Conservation (phyloP, 176 grass and related monocot genomes). For the Lolium multiflorum region DNA sequence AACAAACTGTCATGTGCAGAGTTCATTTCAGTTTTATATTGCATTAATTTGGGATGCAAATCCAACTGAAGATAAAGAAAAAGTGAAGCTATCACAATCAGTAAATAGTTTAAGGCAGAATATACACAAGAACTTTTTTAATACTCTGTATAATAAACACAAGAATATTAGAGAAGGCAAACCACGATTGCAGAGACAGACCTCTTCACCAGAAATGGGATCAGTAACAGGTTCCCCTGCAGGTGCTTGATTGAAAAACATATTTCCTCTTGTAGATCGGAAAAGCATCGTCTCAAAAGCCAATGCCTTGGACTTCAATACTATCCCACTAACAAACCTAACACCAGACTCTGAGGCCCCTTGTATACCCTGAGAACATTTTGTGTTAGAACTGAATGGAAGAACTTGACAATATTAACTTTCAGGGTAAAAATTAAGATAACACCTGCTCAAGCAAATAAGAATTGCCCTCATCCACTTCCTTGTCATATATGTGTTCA, state of each 20-base stretch:
- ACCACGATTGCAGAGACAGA: slow-evolving; percentile 61
- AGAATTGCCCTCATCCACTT: slow-evolving; percentile 57
- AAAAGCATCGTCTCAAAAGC: slow-evolving; percentile 98
- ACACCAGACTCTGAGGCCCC: slow-evolving; percentile 72
- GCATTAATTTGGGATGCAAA: background rate
- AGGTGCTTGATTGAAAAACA: slow-evolving; percentile 94
- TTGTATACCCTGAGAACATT: slow-evolving; percentile 59
- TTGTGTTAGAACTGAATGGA: slow-evolving; percentile 37
- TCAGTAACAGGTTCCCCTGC: slow-evolving; percentile 92
- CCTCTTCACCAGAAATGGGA: slow-evolving; percentile 94
- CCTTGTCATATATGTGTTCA: slow-evolving; percentile 79
- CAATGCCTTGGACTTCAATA: slow-evolving; percentile 89
- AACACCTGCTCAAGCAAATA: slow-evolving; percentile 97
- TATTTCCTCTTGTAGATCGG: slow-evolving; percentile 95
- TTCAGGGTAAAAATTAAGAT: slow-evolving; percentile 29
- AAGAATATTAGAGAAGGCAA: slow-evolving; percentile 44
- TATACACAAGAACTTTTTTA: background rate
- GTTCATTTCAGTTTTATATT: slow-evolving; percentile 26
- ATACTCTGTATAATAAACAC: slow-evolving; percentile 9
- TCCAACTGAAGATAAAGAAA: slow-evolving; percentile 2
- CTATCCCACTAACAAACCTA: slow-evolving; percentile 96
- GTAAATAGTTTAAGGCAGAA: slow-evolving; percentile 22
- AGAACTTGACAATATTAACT: slow-evolving; percentile 35
- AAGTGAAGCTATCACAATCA: slow-evolving; percentile 30
- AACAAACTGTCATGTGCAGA: background rate